Percentiles rank a stretch among this genome's conserved stretches.
Evolutionary conservation across 2,329 filamentous ascomycete species (phyloP).

Genomic region (Mollisiaceae sp.): DNA sequence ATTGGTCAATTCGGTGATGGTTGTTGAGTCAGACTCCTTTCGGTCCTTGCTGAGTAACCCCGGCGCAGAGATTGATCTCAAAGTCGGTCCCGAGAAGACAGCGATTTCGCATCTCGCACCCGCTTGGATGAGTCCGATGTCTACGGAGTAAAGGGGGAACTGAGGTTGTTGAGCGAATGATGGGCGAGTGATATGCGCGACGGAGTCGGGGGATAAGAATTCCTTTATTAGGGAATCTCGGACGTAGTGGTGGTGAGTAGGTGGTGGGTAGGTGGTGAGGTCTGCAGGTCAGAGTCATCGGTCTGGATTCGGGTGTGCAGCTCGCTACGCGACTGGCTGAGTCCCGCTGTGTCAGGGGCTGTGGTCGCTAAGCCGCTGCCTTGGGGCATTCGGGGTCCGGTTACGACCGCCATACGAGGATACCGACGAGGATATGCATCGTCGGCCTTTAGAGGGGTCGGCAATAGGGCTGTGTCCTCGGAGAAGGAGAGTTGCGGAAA

Average conservation of each 20-base stretch:
- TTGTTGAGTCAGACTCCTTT: background rate
- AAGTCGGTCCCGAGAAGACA: background rate
- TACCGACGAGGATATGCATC: background rate
- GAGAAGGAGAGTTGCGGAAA: background rate
- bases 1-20: background rate
- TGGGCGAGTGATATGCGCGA: background rate
- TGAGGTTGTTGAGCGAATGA: background rate
- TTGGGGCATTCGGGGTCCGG: background rate
- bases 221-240: background rate
- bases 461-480: background rate
- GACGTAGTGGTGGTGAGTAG: background rate
- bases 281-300: background rate
- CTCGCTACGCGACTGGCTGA: background rate
- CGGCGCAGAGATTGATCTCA: background rate
- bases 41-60: background rate
- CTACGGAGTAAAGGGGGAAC: background rate
- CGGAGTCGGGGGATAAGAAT: background rate
- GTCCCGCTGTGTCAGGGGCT: constrained; percentile 1
- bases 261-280: too few species aligned
- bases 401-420: background rate
- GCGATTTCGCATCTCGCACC: background rate
- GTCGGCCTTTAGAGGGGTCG: too few species aligned
- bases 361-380: background rate
- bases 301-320: background rate
- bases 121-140: background rate